Base-by-base conservation (phyloP, 768 basidiomycete species). In the Lactarius hatsudake region DNA sequence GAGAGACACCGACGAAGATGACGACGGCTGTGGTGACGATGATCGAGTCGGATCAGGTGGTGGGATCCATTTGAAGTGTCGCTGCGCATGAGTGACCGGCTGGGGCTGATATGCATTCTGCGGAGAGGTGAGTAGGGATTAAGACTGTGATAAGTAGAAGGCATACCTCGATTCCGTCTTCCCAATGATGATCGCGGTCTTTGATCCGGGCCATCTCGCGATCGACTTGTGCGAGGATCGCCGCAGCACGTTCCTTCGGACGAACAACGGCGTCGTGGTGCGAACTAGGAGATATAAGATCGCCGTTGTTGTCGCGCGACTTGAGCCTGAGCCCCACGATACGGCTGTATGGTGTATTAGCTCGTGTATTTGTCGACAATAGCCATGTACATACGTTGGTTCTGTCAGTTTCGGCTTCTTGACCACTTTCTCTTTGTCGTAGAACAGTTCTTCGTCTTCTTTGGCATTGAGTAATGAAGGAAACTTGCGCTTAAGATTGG, bases 111-210 rank as follows among this genome's bases (percentile, higher is more conserved):
- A 95, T 1, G 89, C 81, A 68, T 85, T 85, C 90, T 93, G 42
- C 4, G 59, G 67, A 55, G 34, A 23, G 4, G 62, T 57, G 64
- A 67, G 66, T 32, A 51, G 62, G 51, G 15, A 65, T 18, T 48
- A 58, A 10, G 62, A 54, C 17, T 45, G 7, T 30, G 18, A 57
- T 38, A 43, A 30, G 26, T 28, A 55, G 42, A 63, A 60, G 2
- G 76, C 84, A 74, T 74, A 93, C 91, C 77, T 97, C 95, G 69
- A 93, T 82, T 61, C 82, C 80, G 73, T 98, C 95, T 71, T 96
- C 95, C 89, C 93, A 96, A 59, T 86, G 83, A 59, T 87, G 83
- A 72, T 95, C 91, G 58, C 81, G 76, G 59, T 94, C 90, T 74
- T 88, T 89, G 75, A 88, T 69, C 43, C 70, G 79, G 30, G 76